Conservation (phyloP, 1,284 basidiomycete species). For the Ceratobasidium sp. region DNA sequence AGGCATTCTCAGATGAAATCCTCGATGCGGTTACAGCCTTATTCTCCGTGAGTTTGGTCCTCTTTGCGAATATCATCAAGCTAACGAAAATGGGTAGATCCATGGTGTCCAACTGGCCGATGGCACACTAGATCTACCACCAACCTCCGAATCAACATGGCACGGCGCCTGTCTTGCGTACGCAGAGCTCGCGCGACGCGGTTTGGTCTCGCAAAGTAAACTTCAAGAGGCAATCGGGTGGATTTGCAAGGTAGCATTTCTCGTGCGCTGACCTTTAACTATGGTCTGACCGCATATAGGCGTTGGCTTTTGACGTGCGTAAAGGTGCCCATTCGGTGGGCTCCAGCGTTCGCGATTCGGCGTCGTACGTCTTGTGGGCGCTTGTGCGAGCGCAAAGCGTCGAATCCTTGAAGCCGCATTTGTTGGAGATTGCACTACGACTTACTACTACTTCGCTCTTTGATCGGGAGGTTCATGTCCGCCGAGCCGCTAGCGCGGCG, state of each 20-base stretch:
- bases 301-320: slow-evolving; percentile 90
- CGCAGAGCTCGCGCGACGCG: slow-evolving; percentile 90
- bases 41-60: slow-evolving; percentile 59
- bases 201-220: slow-evolving; percentile 69
- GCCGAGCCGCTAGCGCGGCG: slow-evolving; percentile 96
- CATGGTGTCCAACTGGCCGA: slow-evolving; percentile 69
- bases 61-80: background rate
- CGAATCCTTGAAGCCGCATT: slow-evolving; percentile 69
- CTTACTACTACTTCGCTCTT: slow-evolving; percentile 85
- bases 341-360: slow-evolving; percentile 93
- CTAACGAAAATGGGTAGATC: slow-evolving; percentile 57
- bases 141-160: slow-evolving; percentile 87
- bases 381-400: slow-evolving; percentile 81
- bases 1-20: slow-evolving; percentile 80
- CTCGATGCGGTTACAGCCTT: slow-evolving; percentile 77
- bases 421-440: slow-evolving; percentile 71
- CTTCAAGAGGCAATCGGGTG: slow-evolving; percentile 76
- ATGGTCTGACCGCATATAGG: slow-evolving; percentile 60
- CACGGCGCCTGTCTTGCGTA: slow-evolving; percentile 94
- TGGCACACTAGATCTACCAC: slow-evolving; percentile 73
- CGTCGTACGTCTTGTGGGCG: slow-evolving; percentile 95
- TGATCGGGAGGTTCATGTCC: slow-evolving; percentile 94
- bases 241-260: slow-evolving; percentile 72
- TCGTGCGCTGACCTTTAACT: slow-evolving; percentile 9
- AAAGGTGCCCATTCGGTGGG: slow-evolving; percentile 94